phyloP scores from a whole-genome alignment of 1,284 basidiomycete genomes.

The Tausonia pullulans region DNA sequence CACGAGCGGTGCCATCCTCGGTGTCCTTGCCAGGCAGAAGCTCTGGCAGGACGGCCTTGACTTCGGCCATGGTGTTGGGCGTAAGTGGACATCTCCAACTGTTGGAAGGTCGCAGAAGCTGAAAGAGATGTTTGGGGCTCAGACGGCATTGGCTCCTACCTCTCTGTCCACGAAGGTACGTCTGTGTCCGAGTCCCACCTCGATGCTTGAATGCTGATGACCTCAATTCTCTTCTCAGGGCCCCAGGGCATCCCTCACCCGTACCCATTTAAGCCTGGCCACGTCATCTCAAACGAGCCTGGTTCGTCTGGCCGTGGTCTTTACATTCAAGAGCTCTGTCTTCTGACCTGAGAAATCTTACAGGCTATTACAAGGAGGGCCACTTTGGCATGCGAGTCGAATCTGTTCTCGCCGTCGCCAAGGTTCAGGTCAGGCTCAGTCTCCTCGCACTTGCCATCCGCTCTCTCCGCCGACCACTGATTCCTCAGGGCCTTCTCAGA shows the following conservation, averaged over 20 bases:
- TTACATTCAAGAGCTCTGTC: slow-evolving; percentile 6
- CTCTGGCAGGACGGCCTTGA: slow-evolving; percentile 83
- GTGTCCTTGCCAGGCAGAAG: slow-evolving; percentile 71
- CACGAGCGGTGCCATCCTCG: slow-evolving; percentile 66
- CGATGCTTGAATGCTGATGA: slow-evolving; percentile 17
- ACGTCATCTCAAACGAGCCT: slow-evolving; percentile 66
- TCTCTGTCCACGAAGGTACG: slow-evolving; percentile 1
- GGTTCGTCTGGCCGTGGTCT: slow-evolving; percentile 30
- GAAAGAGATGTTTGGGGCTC: no score
- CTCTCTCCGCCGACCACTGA: neutral
- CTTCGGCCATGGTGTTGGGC: slow-evolving; percentile 37
- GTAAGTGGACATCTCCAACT: slow-evolving; percentile 1
- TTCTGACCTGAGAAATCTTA: slow-evolving; percentile 10
- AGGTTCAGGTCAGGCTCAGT: slow-evolving; percentile 46
- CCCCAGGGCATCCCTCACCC: slow-evolving; percentile 18
- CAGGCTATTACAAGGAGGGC: slow-evolving; percentile 55
- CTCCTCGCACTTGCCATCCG: neutral
- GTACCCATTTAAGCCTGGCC: slow-evolving; percentile 60
- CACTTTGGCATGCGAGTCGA: slow-evolving; percentile 86
- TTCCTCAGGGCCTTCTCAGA: neutral
- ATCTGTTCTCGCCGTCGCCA: slow-evolving; percentile 60
- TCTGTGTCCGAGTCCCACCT: slow-evolving; percentile 16
- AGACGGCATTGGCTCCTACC: slow-evolving; percentile 8
- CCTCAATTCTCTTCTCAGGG: neutral
- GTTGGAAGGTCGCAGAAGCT: no score